Evolutionary conservation across 2,329 filamentous ascomycete genomes (phyloP).

Genomic region (Beauveria australis): DNA sequence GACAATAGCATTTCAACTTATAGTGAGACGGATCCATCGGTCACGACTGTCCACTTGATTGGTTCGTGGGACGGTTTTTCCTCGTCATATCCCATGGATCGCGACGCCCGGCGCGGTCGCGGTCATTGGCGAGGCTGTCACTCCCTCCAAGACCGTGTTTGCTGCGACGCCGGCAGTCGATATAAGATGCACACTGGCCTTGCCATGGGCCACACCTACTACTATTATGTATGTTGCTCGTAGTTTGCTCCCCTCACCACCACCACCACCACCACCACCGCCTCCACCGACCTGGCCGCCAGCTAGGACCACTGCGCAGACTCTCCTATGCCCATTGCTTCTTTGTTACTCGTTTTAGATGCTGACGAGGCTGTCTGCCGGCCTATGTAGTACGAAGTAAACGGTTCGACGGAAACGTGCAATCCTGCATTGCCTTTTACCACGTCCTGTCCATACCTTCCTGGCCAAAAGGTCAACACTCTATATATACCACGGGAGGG

Average conservation of each 20-base stretch:
- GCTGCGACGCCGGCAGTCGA: conserved; percentile 56
- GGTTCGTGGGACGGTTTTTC: conserved; percentile 96
- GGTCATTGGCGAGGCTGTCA: conserved; percentile 84
- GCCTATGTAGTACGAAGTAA: conserved; percentile 65
- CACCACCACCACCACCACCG: conserved; percentile 4
- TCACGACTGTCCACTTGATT: conserved; percentile 67
- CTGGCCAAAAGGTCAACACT: conserved; percentile 80
- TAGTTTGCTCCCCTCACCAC: conserved; percentile 11
- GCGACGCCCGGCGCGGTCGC: conserved; percentile 64
- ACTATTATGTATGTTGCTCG: conserved; percentile 71
- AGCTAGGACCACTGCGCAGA: conserved; percentile 5
- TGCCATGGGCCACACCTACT: conserved; percentile 89
- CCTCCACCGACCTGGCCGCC: neutral
- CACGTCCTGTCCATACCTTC: conserved; percentile 73
- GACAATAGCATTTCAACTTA: conserved; percentile 16
- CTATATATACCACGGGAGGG: conserved; percentile 71
- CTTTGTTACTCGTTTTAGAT: neutral
- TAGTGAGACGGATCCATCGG: conserved; percentile 52
- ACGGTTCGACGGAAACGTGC: conserved; percentile 68
- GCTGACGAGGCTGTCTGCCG: conserved; percentile 4
- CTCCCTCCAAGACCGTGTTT: conserved; percentile 76
- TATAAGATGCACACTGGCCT: conserved; percentile 63
- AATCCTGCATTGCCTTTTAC: conserved; percentile 67
- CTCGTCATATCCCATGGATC: conserved; percentile 69
- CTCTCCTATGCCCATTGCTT: conserved; percentile 5